Evolutionary conservation across 1,284 basidiomycete genomes (phyloP), one percentile per base, ranked within the genome.

Genomic region (Pseudozyma sp.): DNA sequence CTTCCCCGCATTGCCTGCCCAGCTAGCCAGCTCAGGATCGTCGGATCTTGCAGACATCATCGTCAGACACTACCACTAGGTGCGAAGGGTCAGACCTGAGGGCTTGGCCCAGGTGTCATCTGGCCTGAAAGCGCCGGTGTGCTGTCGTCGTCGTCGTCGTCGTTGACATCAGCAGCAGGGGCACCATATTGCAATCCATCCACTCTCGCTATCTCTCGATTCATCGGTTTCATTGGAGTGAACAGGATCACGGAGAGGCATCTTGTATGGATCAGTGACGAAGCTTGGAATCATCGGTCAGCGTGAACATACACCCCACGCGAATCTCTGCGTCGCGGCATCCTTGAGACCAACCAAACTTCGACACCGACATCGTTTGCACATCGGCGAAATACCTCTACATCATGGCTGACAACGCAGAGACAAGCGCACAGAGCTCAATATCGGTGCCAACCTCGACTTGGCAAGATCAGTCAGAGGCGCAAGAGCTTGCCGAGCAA

Each of bases 1-100:
- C 25, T 31, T 45, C 61, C 47, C 48, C 62, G 55, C 68, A 45
- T n/a, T 48, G 62, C 68, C 56, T 52, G 48, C 21, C 36, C 36
- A 38, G 21, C 38, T 19, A 38, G 36, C 45, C 34, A 50, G 51
- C 50, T 52, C 45, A 57, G 43, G 45, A 39, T 39, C 25, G 25
- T 18, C 43, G 36, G 48, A 47, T 56, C 48, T 34, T 43, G 57
- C 61, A 50, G 45, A 19, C 51, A 19, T 44, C 55, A 40, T 52
- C 60, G 44, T 44, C 35, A 36, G 43, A 50, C 38, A 21, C 39
- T 40, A 18, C 54, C 54, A 45, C 50, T 49, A 39, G 31, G 35
- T 44, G 53, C 40, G 36, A 38, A 38, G 19, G 35, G 34, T 14
- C 18, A 31, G 21, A 39, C 47, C 51, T 10, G 45, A 51, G 59